These are phyloP conservation scores for Magnolia sinica DNA, from an alignment of 164 flowering plant genomes.

Conservation along the genomic window DNA sequence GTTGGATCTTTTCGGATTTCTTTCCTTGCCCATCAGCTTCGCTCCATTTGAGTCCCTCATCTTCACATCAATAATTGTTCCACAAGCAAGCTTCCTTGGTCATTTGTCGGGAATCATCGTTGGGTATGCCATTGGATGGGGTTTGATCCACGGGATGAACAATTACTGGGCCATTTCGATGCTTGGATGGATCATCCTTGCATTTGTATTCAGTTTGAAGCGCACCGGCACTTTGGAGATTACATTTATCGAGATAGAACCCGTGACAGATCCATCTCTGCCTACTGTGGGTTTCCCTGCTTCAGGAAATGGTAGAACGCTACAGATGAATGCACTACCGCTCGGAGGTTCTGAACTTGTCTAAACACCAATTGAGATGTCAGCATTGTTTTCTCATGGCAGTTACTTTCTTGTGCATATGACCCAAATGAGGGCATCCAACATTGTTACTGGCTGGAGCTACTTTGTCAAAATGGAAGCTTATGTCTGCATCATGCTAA, in stretches of 20 bases:
- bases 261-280: conserved; percentile 72
- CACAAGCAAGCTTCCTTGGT: conserved; percentile 96
- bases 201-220: conserved; percentile 77
- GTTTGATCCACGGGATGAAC: conserved; percentile 92
- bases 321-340: conserved; percentile 64
- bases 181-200: conserved; percentile 83
- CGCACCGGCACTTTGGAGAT: conserved; percentile 70
- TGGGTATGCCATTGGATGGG: conserved; percentile 92
- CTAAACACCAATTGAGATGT: conserved; percentile 30
- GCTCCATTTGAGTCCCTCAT: conserved; percentile 95
- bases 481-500: not conserved
- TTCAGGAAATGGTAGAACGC: conserved; percentile 63
- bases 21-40: conserved; percentile 91
- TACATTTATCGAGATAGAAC: conserved; percentile 73
- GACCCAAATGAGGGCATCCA: not conserved
- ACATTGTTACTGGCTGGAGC: not conserved
- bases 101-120: conserved; percentile 90
- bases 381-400: conserved; percentile 82
- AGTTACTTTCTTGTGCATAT: conserved; percentile 61
- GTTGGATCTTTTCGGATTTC: conserved; percentile 85
- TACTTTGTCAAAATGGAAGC: not conserved
- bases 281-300: conserved; percentile 75
- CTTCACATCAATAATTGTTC: conserved; percentile 93
- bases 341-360: conserved; percentile 64
- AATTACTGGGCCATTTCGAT: conserved; percentile 91